Evolutionary conservation across 441 rosid species (phyloP).

Genomic region (Croton laevigatus): DNA sequence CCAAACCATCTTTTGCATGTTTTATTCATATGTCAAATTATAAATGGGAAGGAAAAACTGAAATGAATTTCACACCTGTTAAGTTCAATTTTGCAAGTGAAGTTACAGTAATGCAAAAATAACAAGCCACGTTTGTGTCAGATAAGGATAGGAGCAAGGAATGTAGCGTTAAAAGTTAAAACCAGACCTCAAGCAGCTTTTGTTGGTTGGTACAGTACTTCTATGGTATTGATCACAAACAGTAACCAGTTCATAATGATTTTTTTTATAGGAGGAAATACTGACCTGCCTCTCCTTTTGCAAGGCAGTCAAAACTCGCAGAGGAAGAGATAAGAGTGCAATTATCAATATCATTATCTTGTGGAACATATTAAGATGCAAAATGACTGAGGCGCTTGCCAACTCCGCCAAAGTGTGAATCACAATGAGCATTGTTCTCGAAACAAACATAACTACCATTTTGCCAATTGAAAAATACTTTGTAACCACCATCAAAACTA

Average conservation of each 20-base stretch:
- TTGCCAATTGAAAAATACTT: conserved; percentile 36
- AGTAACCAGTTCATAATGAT: background rate
- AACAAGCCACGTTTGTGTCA: too few relatives aligned
- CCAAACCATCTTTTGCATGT: background rate
- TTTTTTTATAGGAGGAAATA: conserved; percentile 8
- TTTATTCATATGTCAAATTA: background rate
- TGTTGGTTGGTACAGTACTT: background rate
- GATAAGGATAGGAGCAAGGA: background rate
- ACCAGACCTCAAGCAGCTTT: background rate
- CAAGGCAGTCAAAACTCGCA: conserved; percentile 53
- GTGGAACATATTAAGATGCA: conserved; percentile 48
- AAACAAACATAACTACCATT: conserved; percentile 31
- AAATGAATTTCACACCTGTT: background rate
- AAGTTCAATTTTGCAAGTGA: background rate
- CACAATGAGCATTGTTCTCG: conserved; percentile 42
- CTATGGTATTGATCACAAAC: background rate
- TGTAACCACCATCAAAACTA: too few relatives aligned
- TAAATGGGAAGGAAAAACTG: background rate
- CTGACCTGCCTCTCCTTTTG: conserved; percentile 69
- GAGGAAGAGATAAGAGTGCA: conserved; percentile 56
- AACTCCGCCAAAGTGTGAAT: conserved; percentile 53
- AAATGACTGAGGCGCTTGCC: conserved; percentile 37
- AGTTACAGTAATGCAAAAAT: background rate
- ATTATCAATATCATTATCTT: conserved; percentile 40
- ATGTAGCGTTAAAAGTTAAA: background rate